Evolutionary conservation across 2,329 filamentous ascomycete species (phyloP).

Genomic region (Hypoxylon sp.): DNA sequence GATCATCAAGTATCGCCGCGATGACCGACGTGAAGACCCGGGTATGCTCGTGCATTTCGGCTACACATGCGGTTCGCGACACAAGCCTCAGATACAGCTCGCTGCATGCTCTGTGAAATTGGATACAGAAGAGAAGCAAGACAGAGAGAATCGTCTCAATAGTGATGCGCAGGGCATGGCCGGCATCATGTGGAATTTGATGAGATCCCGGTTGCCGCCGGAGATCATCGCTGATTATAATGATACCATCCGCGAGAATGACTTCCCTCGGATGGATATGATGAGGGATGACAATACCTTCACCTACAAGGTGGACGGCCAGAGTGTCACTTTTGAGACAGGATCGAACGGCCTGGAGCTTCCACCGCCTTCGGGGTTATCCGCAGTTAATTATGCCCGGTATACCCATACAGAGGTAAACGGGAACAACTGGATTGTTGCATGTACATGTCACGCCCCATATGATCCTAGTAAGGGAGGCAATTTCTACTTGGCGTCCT

Average conservation of each 20-base stretch:
- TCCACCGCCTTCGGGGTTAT: constrained; percentile 39
- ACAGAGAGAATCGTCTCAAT: constrained; percentile 27
- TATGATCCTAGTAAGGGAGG: constrained; percentile 34
- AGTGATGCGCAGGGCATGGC: constrained; percentile 44
- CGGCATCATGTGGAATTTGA: constrained; percentile 45
- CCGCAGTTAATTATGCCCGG: constrained; percentile 42
- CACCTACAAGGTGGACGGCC: constrained; percentile 35
- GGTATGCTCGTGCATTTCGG: constrained; percentile 43
- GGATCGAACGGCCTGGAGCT: constrained; percentile 33
- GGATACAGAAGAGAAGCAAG: constrained; percentile 8
- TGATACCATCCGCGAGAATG: constrained; percentile 30
- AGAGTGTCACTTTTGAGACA: constrained; percentile 33
- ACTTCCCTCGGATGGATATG: constrained; percentile 47
- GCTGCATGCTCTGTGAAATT: constrained; percentile 14
- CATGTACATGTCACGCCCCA: constrained; percentile 34
- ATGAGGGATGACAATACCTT: constrained; percentile 36
- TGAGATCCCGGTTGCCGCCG: constrained; percentile 40
- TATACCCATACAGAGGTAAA: constrained; percentile 43
- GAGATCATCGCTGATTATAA: constrained; percentile 44
- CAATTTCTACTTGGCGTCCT: constrained; percentile 46
- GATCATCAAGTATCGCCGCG: constrained; percentile 28
- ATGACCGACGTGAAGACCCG: constrained; percentile 36
- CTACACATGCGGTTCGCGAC: constrained; percentile 39
- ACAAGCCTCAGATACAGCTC: constrained; percentile 28
- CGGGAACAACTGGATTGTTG: constrained; percentile 45